These are phyloP conservation scores for Lepiota venenata DNA, from an alignment of 768 basidiomycete species.

Conservation along the genomic window DNA sequence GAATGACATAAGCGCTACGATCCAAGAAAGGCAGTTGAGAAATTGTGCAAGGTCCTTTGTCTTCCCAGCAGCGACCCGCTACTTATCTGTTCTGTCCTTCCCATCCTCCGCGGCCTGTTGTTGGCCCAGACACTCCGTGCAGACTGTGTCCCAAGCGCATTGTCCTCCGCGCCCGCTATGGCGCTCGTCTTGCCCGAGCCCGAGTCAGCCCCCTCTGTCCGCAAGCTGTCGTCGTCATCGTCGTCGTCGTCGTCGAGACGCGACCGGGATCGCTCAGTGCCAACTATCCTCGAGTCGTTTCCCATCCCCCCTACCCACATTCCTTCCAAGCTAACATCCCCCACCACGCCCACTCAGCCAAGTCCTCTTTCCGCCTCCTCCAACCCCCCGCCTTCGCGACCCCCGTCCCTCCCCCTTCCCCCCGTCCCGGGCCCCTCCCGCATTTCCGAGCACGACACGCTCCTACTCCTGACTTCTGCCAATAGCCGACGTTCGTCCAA, in stretches of 20 bases:
- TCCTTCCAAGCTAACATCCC: slow-evolving; percentile 21
- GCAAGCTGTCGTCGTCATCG: background rate
- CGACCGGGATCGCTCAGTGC: slow-evolving; percentile 14
- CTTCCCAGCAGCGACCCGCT: too few relatives aligned
- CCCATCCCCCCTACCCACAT: slow-evolving; percentile 41
- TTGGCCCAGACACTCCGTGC: too few relatives aligned
- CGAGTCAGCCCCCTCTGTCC: background rate
- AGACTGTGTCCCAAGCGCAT: too few relatives aligned
- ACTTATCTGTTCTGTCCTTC: too few relatives aligned
- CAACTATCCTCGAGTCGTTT: slow-evolving; percentile 36
- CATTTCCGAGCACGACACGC: slow-evolving; percentile 46
- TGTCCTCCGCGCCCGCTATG: too few relatives aligned
- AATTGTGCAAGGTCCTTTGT: too few relatives aligned
- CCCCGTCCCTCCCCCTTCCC: slow-evolving; percentile 58
- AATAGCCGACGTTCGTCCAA: slow-evolving; percentile 20
- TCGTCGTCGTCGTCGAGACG: background rate
- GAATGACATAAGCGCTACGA: too few relatives aligned
- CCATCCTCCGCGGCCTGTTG: too few relatives aligned
- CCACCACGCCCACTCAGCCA: slow-evolving; percentile 8
- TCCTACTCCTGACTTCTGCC: slow-evolving; percentile 33
- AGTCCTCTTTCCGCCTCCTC: slow-evolving; percentile 20
- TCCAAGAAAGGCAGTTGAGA: too few relatives aligned
- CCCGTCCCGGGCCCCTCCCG: slow-evolving; percentile 64
- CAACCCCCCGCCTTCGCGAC: slow-evolving; percentile 58
- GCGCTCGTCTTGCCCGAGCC: background rate